Percentiles rank a stretch among this genome's conserved stretches.
Conservation (phyloP, 352 stramenopile species). For the Phytophthora parvispora region DNA sequence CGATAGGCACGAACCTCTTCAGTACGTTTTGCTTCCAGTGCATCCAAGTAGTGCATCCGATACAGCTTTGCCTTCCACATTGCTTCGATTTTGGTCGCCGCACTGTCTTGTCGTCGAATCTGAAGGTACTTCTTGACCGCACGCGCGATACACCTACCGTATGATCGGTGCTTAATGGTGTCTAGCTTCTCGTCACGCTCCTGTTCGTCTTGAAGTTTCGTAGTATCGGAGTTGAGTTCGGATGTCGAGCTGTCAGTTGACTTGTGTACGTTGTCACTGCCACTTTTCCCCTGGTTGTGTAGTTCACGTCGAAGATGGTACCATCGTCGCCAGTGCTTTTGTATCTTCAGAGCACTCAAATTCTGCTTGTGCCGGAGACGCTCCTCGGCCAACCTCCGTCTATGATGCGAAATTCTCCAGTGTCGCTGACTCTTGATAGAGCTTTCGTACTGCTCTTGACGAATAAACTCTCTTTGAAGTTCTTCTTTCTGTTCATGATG, state of each 20-base stretch:
- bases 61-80: conserved; percentile 35
- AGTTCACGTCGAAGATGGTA: conserved; percentile 11
- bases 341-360: conserved; percentile 35
- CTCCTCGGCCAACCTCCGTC: conserved; percentile 25
- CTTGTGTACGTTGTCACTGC: neutral
- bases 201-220: conserved; percentile 1
- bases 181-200: conserved; percentile 18
- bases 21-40: conserved; percentile 19
- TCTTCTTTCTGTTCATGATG: conserved; percentile 29
- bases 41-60: conserved; percentile 23
- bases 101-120: conserved; percentile 8
- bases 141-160: conserved; percentile 18
- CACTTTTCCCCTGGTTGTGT: neutral
- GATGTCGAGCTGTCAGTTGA: neutral
- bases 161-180: conserved; percentile 16
- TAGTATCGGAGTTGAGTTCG: neutral
- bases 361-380: conserved; percentile 29
- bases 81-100: conserved; percentile 35
- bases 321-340: conserved; percentile 37
- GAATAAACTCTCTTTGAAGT: conserved; percentile 31
- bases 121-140: conserved; percentile 22
- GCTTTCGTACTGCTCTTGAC: conserved; percentile 33
- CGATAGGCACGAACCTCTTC: conserved; percentile 35
- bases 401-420: conserved; percentile 25
- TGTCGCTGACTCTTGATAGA: conserved; percentile 34